Percentiles rank a stretch among this genome's conserved stretches.
Conservation (phyloP, 257 asterid genomes). For the Catharanthus roseus region DNA sequence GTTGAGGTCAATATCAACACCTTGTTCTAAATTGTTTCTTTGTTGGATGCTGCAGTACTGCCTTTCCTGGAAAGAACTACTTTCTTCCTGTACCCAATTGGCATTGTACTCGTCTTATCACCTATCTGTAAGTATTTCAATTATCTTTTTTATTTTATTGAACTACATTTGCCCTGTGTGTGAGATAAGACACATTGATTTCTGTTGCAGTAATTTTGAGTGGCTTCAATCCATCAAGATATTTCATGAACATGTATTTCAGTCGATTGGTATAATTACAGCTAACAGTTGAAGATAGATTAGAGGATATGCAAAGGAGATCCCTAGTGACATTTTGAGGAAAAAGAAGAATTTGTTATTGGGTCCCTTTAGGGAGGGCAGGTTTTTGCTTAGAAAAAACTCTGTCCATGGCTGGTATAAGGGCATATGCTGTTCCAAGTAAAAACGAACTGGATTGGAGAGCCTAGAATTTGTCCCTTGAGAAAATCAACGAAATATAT, state of each 20-base stretch:
- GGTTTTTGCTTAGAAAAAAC: background rate
- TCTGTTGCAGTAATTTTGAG: constrained; percentile 67
- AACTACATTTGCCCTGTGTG: background rate
- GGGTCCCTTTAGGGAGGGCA: background rate
- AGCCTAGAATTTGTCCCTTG: background rate
- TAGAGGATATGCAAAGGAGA: constrained; percentile 21
- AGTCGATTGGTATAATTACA: constrained; percentile 46
- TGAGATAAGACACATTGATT: constrained; percentile 7
- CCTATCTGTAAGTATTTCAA: constrained; percentile 52
- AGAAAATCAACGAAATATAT: background rate
- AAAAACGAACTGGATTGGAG: background rate
- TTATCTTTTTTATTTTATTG: background rate
- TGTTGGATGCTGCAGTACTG: constrained; percentile 53
- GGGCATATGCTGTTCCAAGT: background rate
- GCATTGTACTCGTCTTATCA: constrained; percentile 67
- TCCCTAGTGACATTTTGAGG: constrained; percentile 2
- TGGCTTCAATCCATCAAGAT: constrained; percentile 96
- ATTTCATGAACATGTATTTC: constrained; percentile 81
- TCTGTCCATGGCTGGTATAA: background rate
- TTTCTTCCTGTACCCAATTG: constrained; percentile 93
- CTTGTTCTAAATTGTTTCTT: background rate
- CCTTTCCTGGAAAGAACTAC: constrained; percentile 99
- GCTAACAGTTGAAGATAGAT: constrained; percentile 25
- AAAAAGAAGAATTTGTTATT: background rate
- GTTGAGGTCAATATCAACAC: background rate